Conservation (phyloP, 1,284 basidiomycete species). For the Cryptococcus hybrid region DNA sequence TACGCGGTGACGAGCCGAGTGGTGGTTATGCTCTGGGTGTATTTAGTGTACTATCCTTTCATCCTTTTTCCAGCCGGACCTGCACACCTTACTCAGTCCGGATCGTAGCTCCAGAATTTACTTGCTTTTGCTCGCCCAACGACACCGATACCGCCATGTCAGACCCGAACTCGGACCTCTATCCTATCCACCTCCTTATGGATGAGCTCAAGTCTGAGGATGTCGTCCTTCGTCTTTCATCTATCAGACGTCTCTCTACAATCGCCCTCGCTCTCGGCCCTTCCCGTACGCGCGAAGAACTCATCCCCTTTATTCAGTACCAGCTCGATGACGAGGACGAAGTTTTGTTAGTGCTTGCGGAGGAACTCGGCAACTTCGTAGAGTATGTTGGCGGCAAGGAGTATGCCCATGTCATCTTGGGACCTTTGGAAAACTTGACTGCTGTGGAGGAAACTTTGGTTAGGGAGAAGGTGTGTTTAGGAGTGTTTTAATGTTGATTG, state of each 20-base stretch:
- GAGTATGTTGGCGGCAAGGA: slow-evolving; percentile 93
- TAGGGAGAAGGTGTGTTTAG: slow-evolving; percentile 78
- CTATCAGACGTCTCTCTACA: slow-evolving; percentile 96
- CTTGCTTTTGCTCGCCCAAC: too few relatives aligned
- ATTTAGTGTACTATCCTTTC: too few relatives aligned
- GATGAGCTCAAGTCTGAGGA: slow-evolving; percentile 90
- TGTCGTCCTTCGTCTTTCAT: slow-evolving; percentile 88
- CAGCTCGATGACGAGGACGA: slow-evolving; percentile 99
- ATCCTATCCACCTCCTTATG: slow-evolving; percentile 51
- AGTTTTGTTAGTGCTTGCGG: slow-evolving; percentile 91
- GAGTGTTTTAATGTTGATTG: background rate
- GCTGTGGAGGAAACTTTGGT: slow-evolving; percentile 98
- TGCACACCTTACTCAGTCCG: too few relatives aligned
- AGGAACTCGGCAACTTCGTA: slow-evolving; percentile 89
- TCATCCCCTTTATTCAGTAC: slow-evolving; percentile 92
- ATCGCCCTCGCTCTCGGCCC: slow-evolving; percentile 97
- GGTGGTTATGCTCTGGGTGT: too few relatives aligned
- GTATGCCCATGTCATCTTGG: slow-evolving; percentile 83
- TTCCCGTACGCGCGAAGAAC: slow-evolving; percentile 91
- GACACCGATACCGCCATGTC: slow-evolving; percentile 14
- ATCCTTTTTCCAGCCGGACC: too few relatives aligned
- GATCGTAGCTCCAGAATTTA: too few relatives aligned
- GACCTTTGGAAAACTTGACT: slow-evolving; percentile 92
- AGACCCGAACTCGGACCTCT: slow-evolving; percentile 7
- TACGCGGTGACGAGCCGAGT: too few relatives aligned